Base-by-base conservation (phyloP, 148 eudicot genomes). In the Rheum nobile region DNA sequence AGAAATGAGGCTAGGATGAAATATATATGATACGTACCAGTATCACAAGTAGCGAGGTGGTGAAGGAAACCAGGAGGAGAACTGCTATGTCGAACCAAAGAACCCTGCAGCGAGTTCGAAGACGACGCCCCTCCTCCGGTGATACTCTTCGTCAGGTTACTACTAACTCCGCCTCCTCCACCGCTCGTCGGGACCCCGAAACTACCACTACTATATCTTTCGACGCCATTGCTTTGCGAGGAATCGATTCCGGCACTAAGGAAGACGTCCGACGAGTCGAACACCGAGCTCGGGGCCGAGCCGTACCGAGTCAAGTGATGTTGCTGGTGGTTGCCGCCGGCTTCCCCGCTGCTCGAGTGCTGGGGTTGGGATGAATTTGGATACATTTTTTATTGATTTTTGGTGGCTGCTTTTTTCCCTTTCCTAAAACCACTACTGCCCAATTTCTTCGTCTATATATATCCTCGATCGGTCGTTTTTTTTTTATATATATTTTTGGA, bases 211-310 rank as follows among this genome's bases (percentile, higher is more conserved):
- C 22, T 4, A 19, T 48, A 17, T 0, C 17, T 19, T 0, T 48
- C 8, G 21, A 19, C 47, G 8, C 57, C 57, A 21, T 13, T 61
- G 67, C 19, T 29, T 31, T 61, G 41, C 16, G 70, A 63, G 34
- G 67, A 29, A 1, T 54, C 29, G 13, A 54, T 22, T 24, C 26
- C 29, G 3, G 28, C 13, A 0, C 61, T 28, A 11, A 57, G 34
- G 17, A 57, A 29, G 6, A 26, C 31, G 31, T 37, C 44, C 6
- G 73, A 43, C 50, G 74, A 42, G 16, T 71, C 50, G n/a, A 71
- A 71, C 8, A 71, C 74, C 35, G 74, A 71, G 55, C 74, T 71
- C 21, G 74, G 74, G 8, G 74, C 74, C 2, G 74, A 71, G 4
- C 35, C 74, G 35, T 44, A 71, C 37, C 74, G 74, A 14, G 31